Evolutionary conservation across 257 asterid species (phyloP).

Genomic region (Mentha longifolia): DNA sequence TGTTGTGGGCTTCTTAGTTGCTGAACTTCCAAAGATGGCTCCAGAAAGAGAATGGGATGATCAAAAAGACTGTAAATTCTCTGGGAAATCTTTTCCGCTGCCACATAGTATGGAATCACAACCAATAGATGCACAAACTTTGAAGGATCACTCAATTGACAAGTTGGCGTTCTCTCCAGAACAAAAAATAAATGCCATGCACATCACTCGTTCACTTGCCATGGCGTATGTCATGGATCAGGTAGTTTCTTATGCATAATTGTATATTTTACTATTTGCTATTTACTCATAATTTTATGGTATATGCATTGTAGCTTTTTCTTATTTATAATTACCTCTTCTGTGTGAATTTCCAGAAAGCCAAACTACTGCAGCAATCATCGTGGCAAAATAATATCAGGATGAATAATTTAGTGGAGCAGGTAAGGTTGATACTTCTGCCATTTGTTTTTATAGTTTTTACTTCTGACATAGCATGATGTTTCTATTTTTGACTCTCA

Average conservation of each 20-base stretch:
- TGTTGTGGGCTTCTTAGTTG: conserved; percentile 94
- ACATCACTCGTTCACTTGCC: conserved; percentile 81
- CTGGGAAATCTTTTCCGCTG: conserved; percentile 49
- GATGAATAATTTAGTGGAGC: conserved; percentile 95
- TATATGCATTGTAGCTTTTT: conserved; percentile 3
- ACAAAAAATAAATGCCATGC: conserved; percentile 72
- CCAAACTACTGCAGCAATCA: conserved; percentile 85
- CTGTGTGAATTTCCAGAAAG: conserved; percentile 65
- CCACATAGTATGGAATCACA: conserved; percentile 48
- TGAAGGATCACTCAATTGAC: conserved; percentile 48
- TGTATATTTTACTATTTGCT: background rate
- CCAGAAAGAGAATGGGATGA: conserved; percentile 49
- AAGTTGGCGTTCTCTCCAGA: conserved; percentile 57
- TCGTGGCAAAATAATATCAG: conserved; percentile 93
- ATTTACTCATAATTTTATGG: conserved; percentile 25
- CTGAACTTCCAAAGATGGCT: conserved; percentile 68
- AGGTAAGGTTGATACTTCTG: conserved; percentile 58
- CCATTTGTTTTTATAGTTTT: conserved; percentile 24
- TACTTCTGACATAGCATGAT: conserved; percentile 17
- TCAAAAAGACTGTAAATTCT: conserved; percentile 42
- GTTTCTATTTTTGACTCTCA: conserved; percentile 37
- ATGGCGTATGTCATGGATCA: conserved; percentile 97
- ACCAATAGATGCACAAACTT: conserved; percentile 48
- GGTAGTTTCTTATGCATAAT: conserved; percentile 47
- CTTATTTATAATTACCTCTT: conserved; percentile 18